These are phyloP conservation scores for Omphalotus guepiniiformis DNA, from an alignment of 768 basidiomycete genomes.

Conservation along the genomic window DNA sequence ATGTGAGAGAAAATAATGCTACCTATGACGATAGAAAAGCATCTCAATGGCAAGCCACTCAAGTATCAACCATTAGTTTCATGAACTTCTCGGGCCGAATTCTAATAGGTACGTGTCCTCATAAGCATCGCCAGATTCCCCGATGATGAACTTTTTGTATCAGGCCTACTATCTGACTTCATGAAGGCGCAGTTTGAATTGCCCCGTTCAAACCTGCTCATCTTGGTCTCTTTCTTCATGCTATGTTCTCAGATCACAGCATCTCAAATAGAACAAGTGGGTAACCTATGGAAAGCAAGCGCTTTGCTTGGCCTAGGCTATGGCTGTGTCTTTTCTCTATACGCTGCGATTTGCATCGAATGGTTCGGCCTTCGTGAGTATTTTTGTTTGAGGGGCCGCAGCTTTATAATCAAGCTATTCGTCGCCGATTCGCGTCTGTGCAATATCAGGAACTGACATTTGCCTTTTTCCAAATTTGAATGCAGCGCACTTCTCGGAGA, in stretches of 20 bases:
- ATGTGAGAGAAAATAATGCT: constrained; percentile 48
- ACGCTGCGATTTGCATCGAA: constrained; percentile 76
- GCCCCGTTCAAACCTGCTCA: constrained; percentile 68
- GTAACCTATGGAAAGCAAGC: constrained; percentile 62
- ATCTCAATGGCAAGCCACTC: constrained; percentile 72
- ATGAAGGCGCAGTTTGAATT: constrained; percentile 49
- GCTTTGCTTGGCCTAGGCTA: constrained; percentile 60
- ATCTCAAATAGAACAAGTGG: constrained; percentile 50
- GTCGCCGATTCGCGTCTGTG: background rate
- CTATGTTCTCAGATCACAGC: constrained; percentile 68
- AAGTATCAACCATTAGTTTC: constrained; percentile 80
- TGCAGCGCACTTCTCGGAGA: constrained; percentile 72
- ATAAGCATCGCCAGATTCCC: too few relatives aligned
- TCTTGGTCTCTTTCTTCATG: constrained; percentile 62
- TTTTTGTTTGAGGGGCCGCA: background rate
- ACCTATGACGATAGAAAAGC: constrained; percentile 66
- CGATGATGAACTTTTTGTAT: background rate
- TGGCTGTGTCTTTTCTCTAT: constrained; percentile 66
- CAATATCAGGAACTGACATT: background rate
- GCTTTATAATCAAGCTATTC: background rate
- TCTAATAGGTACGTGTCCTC: constrained; percentile 57
- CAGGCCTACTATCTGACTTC: constrained; percentile 70
- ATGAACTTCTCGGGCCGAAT: constrained; percentile 81
- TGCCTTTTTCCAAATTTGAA: background rate
- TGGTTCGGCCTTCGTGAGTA: constrained; percentile 85